Percentiles rank a stretch among this genome's conserved stretches.
Evolutionary conservation across 2,329 filamentous ascomycete species (phyloP).

Genomic region (Paracamarosporium sp.): DNA sequence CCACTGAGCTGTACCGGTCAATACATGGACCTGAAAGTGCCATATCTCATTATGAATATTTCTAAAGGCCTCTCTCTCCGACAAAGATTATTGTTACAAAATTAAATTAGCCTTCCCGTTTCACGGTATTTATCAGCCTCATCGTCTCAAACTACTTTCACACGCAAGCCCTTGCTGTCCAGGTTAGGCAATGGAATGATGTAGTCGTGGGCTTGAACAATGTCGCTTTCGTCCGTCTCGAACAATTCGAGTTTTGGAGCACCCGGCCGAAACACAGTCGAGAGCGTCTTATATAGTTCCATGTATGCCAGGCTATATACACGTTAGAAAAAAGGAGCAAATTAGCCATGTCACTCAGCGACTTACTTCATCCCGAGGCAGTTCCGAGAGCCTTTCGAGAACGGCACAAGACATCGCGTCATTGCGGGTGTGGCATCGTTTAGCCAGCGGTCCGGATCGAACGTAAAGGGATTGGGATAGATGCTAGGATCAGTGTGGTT

Average conservation of each 20-base stretch:
- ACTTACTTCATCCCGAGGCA: slow-evolving; percentile 25
- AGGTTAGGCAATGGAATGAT: slow-evolving; percentile 30
- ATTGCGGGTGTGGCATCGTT: slow-evolving; percentile 4
- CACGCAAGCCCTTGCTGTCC: slow-evolving; percentile 25
- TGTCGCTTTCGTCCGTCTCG: slow-evolving; percentile 24
- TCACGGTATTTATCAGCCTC: not conserved
- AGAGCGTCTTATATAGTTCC: slow-evolving; percentile 32
- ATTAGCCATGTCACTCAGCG: not conserved
- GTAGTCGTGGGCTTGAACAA: slow-evolving; percentile 29
- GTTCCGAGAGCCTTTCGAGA: slow-evolving; percentile 23
- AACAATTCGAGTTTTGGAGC: slow-evolving; percentile 26
- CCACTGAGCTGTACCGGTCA: not conserved
- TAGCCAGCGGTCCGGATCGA: slow-evolving; percentile 13
- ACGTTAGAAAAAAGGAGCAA: not conserved
- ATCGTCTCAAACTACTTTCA: not conserved
- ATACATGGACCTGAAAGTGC: too few relatives aligned
- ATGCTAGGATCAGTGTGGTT: slow-evolving; percentile 41
- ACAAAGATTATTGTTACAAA: not conserved
- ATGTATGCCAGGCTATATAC: slow-evolving; percentile 16
- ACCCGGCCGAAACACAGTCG: slow-evolving; percentile 22
- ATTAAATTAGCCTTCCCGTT: too few relatives aligned
- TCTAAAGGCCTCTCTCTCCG: not conserved
- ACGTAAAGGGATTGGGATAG: slow-evolving; percentile 16
- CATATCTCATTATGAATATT: not conserved
- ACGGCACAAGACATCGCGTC: slow-evolving; percentile 21